A percentile compares a stretch with the other conserved stretches of the same genome.
phyloP scores from a whole-genome alignment of 441 rosid genomes.

The Cnidoscolus chayamansa region DNA sequence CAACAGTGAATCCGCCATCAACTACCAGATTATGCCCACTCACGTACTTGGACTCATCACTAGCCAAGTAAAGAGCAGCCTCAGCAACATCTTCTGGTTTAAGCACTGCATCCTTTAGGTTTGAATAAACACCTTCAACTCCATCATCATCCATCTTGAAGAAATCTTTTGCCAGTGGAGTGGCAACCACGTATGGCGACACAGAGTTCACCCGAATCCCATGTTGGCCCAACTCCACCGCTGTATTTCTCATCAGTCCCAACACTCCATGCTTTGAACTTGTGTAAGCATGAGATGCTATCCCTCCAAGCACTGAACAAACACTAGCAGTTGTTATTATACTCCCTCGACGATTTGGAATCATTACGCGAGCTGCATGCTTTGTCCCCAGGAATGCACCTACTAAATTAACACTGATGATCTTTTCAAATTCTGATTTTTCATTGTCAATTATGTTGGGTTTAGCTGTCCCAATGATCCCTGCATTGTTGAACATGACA shows the following conservation, averaged over 20 bases:
- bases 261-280: constrained; percentile 18
- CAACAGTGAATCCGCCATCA: constrained; percentile 16
- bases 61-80: constrained; percentile 12
- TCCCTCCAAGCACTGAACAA: constrained; percentile 1
- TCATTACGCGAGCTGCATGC: constrained; percentile 21
- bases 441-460: constrained; percentile 9
- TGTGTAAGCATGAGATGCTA: constrained; percentile 14
- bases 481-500: constrained; percentile 25
- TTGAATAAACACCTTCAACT: constrained; percentile 2
- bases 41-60: constrained; percentile 19
- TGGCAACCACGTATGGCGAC: constrained; percentile 13
- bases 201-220: constrained; percentile 21
- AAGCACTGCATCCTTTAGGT: constrained; percentile 9
- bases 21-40: constrained; percentile 18
- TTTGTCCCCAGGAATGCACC: constrained; percentile 19
- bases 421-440: constrained; percentile 6
- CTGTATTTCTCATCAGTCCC: constrained; percentile 12
- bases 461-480: not conserved
- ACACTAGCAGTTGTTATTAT: constrained; percentile 12
- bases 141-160: constrained; percentile 16
- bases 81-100: constrained; percentile 18
- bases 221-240: constrained; percentile 13
- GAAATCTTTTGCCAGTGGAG: constrained; percentile 13
- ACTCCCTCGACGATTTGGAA: constrained; percentile 5
- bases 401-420: constrained; percentile 12